Evolutionary conservation across 208 protist species (phyloP).

Genomic region (Trichomonas tenax): DNA sequence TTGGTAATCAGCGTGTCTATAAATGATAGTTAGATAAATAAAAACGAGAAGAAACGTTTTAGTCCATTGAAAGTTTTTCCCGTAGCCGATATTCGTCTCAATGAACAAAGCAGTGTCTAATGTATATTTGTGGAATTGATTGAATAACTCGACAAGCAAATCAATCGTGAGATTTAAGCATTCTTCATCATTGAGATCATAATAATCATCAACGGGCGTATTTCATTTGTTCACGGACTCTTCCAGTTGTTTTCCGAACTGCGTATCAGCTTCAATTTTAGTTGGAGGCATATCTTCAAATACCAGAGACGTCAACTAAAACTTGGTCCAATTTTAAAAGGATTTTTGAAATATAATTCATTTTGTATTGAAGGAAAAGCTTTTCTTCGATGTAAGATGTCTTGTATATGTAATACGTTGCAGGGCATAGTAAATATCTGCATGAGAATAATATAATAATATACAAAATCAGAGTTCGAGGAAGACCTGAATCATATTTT

Average conservation of each 20-base stretch:
- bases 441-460: not conserved
- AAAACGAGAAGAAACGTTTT: not conserved
- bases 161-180: not conserved
- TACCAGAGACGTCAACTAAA: not conserved
- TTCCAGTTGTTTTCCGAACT: not conserved
- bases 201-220: not conserved
- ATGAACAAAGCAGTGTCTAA: not conserved
- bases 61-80: not conserved
- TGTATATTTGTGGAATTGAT: no score
- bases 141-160: no score
- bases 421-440: not conserved
- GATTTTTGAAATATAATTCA: not conserved
- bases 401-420: not conserved
- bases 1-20: not conserved
- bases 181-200: not conserved
- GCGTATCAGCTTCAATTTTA: not conserved
- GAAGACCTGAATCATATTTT: not conserved
- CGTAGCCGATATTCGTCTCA: not conserved
- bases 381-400: not conserved
- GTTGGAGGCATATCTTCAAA: not conserved
- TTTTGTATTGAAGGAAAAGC: not conserved
- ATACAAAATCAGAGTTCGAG: not conserved
- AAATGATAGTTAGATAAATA: not conserved
- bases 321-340: not conserved
- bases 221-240: not conserved